Evolutionary conservation across 108 stramenopile genomes (phyloP).

Genomic region (Nitzschia palea): DNA sequence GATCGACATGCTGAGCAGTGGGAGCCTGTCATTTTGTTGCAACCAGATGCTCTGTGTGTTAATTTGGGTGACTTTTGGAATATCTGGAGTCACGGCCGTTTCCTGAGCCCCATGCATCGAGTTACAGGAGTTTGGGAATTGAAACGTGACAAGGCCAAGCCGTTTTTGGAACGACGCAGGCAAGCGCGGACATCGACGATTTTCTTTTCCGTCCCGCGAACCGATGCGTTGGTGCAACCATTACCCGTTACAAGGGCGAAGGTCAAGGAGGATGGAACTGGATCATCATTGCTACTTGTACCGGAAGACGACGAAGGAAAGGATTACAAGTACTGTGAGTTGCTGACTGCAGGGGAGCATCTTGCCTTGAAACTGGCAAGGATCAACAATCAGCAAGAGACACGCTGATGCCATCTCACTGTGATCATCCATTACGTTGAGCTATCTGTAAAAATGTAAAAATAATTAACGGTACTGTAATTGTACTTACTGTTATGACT

Average conservation of each 20-base stretch:
- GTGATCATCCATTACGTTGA: too few relatives aligned
- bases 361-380: neutral
- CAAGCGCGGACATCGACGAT: neutral
- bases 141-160: neutral
- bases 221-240: neutral
- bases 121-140: neutral
- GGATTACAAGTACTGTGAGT: too few relatives aligned
- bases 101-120: neutral
- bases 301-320: neutral
- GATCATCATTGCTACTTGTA: neutral
- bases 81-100: neutral
- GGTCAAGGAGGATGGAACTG: neutral
- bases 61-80: conserved; percentile 8
- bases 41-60: neutral
- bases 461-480: too few relatives aligned
- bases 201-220: neutral
- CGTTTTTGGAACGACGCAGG: neutral
- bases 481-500: too few relatives aligned
- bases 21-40: neutral
- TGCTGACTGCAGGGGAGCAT: neutral
- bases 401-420: too few relatives aligned
- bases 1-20: neutral
- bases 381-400: too few relatives aligned
- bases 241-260: neutral
- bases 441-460: too few relatives aligned